Evolutionary conservation across 2,329 filamentous ascomycete genomes (phyloP).

Genomic region (Colletotrichum paranaense): DNA sequence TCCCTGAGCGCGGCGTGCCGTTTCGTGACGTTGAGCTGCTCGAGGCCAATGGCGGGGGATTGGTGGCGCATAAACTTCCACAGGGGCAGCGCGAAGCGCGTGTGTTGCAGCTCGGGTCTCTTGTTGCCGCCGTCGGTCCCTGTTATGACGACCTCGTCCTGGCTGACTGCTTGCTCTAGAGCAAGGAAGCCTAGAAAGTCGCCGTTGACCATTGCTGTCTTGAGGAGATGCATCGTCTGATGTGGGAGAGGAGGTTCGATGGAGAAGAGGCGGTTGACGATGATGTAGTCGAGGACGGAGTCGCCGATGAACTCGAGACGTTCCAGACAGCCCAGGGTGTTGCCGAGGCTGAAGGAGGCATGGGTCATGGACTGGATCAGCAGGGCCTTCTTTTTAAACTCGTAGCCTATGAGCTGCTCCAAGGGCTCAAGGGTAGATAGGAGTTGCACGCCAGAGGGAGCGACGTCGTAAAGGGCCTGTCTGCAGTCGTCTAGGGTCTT

Average conservation of each 20-base stretch:
- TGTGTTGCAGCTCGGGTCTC: conserved; percentile 34
- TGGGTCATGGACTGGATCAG: conserved; percentile 87
- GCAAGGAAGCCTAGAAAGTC: conserved; percentile 83
- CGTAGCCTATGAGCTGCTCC: conserved; percentile 77
- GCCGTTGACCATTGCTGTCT: conserved; percentile 82
- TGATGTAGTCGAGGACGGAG: conserved; percentile 81
- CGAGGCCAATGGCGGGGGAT: conserved; percentile 57
- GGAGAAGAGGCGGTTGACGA: conserved; percentile 72
- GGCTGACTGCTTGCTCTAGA: conserved; percentile 62
- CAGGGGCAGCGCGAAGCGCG: conserved; percentile 54
- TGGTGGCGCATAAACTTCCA: conserved; percentile 78
- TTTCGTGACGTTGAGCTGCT: conserved; percentile 55
- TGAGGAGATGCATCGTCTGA: conserved; percentile 78
- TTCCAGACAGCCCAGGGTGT: conserved; percentile 67
- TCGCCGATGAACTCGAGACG: conserved; percentile 92
- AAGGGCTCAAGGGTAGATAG: conserved; percentile 59
- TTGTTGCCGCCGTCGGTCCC: conserved; percentile 35
- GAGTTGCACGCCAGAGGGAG: conserved; percentile 48
- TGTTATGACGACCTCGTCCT: conserved; percentile 37
- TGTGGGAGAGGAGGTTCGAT: conserved; percentile 54
- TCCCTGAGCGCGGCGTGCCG: conserved; percentile 61
- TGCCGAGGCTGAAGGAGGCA: conserved; percentile 64
- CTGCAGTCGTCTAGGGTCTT: conserved; percentile 54
- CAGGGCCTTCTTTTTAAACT: conserved; percentile 74
- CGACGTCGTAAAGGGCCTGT: conserved; percentile 55